Evolutionary conservation across 768 basidiomycete genomes (phyloP), one percentile per base, ranked within the genome.

Genomic region (Baorangia bicolor): DNA sequence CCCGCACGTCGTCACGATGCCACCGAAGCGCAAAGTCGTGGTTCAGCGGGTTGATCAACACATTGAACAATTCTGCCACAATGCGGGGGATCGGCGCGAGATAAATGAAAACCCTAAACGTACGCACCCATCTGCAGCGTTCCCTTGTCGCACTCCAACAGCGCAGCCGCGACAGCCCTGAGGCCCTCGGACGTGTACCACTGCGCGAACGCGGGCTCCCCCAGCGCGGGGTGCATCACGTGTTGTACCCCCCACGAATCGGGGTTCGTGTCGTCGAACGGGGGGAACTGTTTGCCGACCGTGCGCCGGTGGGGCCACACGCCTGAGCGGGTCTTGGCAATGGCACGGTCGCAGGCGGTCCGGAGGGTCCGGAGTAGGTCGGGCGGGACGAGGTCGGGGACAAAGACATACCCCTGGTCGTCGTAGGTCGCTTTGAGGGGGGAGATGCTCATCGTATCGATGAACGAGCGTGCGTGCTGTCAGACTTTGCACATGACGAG

Each of bases 201-300:
- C 54, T 73, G 72, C 28, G 79, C 79, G 55, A 91, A 91, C 18
- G 64, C 75, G 0, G 79, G 75, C 62, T 88, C 85, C 0, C 69
- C 74, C 1, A 92, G 77, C 31, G 78, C 83, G 1, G 88, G 90
- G 63, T 91, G 89, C 90, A 92, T 91, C 42, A 88, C 68, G 58
- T 91, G 88, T 60, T 91, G 90, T 2, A 90, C 83, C 2, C 90
- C 90, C 89, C 90, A 91, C 0, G 85, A 81, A 69, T 92, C 90
- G 2, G 82, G 79, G 49, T 81, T 70, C 16, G 38, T 74, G 31
- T 79, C 70, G 49, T 78, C 84, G 61, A 78, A 91, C 0, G 89
- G 90, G 4, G 90, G 88, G 57, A 91, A 92, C 67, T 90, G 87
- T 57, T 85, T 86, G 1, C 90, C 90, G 18, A 92, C 86, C 0